These are phyloP conservation scores for Heracleum sosnowskyi DNA, from an alignment of 129 eudicot genomes.

Conservation along the genomic window DNA sequence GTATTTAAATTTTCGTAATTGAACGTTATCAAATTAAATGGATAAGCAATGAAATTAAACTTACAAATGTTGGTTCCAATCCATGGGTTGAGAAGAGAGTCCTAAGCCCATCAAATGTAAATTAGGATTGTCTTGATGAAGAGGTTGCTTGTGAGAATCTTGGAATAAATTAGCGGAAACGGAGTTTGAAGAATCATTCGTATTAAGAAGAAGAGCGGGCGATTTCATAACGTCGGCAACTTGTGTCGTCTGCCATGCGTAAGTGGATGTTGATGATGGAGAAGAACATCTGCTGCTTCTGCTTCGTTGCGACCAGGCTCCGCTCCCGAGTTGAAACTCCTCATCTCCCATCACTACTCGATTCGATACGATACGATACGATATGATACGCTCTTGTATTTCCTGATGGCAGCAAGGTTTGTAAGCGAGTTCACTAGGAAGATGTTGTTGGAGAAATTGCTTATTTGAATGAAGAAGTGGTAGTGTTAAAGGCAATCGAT, in stretches of 20 bases:
- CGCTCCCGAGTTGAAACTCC: slow-evolving; percentile 33
- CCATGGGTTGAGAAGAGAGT: slow-evolving; percentile 61
- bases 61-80: slow-evolving; percentile 83
- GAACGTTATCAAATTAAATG: neutral
- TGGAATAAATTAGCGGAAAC: slow-evolving; percentile 30
- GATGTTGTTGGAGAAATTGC: neutral
- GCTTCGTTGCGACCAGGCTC: slow-evolving; percentile 74
- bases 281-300: slow-evolving; percentile 7
- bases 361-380: neutral
- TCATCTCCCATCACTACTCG: slow-evolving; percentile 27
- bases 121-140: slow-evolving; percentile 23
- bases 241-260: slow-evolving; percentile 26
- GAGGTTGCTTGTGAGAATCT: slow-evolving; percentile 18
- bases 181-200: slow-evolving; percentile 28
- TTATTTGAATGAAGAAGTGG: neutral
- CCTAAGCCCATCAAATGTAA: slow-evolving; percentile 73
- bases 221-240: slow-evolving; percentile 13
- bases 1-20: neutral
- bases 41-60: slow-evolving; percentile 10
- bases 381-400: neutral
- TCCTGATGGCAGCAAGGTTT: neutral
- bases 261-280: slow-evolving; percentile 19
- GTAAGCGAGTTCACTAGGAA: neutral
- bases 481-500: slow-evolving; percentile 41
- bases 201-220: slow-evolving; percentile 21